Conservation (phyloP, 805 yeast species). For the Saccharomycopsis synnaedendra region DNA sequence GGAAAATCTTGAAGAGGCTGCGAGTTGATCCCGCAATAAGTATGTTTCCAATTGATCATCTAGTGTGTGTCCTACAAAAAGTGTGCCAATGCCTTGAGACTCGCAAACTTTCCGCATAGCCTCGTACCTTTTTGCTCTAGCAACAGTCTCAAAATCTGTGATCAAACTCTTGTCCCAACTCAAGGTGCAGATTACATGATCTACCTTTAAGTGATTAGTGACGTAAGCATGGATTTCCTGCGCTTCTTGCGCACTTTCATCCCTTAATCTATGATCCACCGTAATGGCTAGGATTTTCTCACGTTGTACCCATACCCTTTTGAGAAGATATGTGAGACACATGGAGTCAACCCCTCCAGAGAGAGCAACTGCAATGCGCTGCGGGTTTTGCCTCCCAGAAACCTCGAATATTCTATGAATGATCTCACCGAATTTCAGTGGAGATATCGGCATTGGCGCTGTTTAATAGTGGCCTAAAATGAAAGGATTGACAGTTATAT, state of each 20-base stretch:
- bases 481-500: no score
- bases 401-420: background rate
- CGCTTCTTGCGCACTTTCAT: constrained; percentile 26
- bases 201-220: background rate
- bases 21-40: constrained; percentile 27
- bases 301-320: constrained; percentile 18
- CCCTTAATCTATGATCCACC: constrained; percentile 30
- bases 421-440: background rate
- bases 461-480: no score
- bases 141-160: constrained; percentile 32
- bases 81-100: constrained; percentile 14
- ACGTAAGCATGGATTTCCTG: constrained; percentile 19
- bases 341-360: constrained; percentile 40
- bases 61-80: constrained; percentile 30
- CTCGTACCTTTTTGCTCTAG: constrained; percentile 27
- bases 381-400: background rate
- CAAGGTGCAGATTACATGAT: constrained; percentile 18
- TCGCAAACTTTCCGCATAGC: constrained; percentile 22
- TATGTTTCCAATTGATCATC: constrained; percentile 34
- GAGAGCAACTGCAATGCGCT: constrained; percentile 25
- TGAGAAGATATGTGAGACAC: constrained; percentile 28
- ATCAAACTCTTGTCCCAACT: constrained; percentile 20
- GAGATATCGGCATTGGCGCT: background rate
- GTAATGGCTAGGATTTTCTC: constrained; percentile 28
- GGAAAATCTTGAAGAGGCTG: background rate